phyloP scores from a whole-genome alignment of 1,284 basidiomycete species.

The Coniferiporia sulphurascens region DNA sequence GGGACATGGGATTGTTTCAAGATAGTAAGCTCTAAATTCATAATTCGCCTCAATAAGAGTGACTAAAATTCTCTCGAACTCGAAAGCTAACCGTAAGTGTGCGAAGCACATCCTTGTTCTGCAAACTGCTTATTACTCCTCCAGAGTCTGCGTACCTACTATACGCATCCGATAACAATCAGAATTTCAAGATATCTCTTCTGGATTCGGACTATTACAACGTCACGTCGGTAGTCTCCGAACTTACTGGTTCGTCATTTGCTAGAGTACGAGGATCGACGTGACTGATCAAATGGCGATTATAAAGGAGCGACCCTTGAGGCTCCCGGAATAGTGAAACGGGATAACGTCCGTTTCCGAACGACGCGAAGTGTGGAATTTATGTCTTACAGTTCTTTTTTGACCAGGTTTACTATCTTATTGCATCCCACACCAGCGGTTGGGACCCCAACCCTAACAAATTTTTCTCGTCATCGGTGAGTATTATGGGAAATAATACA shows the following conservation, averaged over 20 bases:
- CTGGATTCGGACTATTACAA: slow-evolving; percentile 56
- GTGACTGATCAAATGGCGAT: not conserved
- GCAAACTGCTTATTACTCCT: slow-evolving; percentile 16
- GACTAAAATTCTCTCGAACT: not conserved
- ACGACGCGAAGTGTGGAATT: not conserved
- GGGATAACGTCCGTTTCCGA: slow-evolving; percentile 40
- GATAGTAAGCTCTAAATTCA: slow-evolving; percentile 39
- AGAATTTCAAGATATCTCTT: slow-evolving; percentile 61
- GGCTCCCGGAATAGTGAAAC: slow-evolving; percentile 57
- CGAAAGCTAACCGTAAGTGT: slow-evolving; percentile 38
- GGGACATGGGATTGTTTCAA: slow-evolving; percentile 55
- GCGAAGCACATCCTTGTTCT: not conserved
- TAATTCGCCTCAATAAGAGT: not conserved
- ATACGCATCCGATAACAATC: slow-evolving; percentile 64
- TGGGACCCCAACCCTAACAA: slow-evolving; percentile 64
- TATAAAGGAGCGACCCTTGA: slow-evolving; percentile 49
- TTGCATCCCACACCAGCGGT: slow-evolving; percentile 57
- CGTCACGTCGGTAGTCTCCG: slow-evolving; percentile 44
- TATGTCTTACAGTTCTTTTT: not conserved
- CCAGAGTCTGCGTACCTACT: slow-evolving; percentile 47
- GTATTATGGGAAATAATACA: slow-evolving; percentile 16
- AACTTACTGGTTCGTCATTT: slow-evolving; percentile 37
- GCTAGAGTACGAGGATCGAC: not conserved
- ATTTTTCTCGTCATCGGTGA: slow-evolving; percentile 47
- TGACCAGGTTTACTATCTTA: slow-evolving; percentile 57